Evolutionary conservation across 2,329 filamentous ascomycete genomes (phyloP).

Genomic region (Alternaria incomplexa): DNA sequence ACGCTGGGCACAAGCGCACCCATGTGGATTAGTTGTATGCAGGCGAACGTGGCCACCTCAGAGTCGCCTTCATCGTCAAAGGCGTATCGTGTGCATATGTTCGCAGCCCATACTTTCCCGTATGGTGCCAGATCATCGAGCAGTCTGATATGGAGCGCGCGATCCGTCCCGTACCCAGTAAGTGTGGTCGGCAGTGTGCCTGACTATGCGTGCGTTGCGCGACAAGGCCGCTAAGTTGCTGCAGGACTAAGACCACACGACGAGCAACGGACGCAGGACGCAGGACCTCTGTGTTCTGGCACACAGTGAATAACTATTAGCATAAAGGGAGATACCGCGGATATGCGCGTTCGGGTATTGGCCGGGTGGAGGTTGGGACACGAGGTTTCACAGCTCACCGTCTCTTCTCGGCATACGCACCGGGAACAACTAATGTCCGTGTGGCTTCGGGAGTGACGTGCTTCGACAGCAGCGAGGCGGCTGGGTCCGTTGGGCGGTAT

Average conservation of each 20-base stretch:
- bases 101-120: slow-evolving; percentile 39
- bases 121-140: slow-evolving; percentile 49
- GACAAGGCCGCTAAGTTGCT: slow-evolving; percentile 15
- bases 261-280: slow-evolving; percentile 13
- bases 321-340: background rate
- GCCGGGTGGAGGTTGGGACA: slow-evolving; percentile 14
- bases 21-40: slow-evolving; percentile 46
- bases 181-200: slow-evolving; percentile 19
- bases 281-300: slow-evolving; percentile 13
- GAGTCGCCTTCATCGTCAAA: slow-evolving; percentile 43
- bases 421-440: slow-evolving; percentile 13
- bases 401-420: slow-evolving; percentile 19
- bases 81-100: slow-evolving; percentile 38
- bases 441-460: slow-evolving; percentile 19
- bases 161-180: slow-evolving; percentile 42
- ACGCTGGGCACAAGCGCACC: slow-evolving; percentile 45
- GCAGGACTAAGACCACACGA: slow-evolving; percentile 28
- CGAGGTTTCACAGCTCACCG: slow-evolving; percentile 26
- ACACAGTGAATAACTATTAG: background rate
- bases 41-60: slow-evolving; percentile 47
- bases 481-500: background rate
- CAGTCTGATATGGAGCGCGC: slow-evolving; percentile 34
- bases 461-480: slow-evolving; percentile 5
- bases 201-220: slow-evolving; percentile 20
- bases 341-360: slow-evolving; percentile 11